phyloP scores from a whole-genome alignment of 2,329 filamentous ascomycete species.

The Curvularia spicifera region DNA sequence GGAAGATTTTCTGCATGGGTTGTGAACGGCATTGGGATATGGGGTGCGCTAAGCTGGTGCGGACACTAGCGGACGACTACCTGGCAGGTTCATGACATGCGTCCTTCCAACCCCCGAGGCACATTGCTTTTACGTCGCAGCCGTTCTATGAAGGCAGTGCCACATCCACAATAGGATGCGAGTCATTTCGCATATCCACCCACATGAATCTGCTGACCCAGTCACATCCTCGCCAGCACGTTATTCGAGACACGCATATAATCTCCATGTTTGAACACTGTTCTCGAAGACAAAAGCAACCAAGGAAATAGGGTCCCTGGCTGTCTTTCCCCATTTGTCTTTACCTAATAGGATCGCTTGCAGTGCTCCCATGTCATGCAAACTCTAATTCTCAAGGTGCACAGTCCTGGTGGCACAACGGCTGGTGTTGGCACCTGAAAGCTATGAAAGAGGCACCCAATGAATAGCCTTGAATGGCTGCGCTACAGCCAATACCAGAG shows the following conservation, averaged over 20 bases:
- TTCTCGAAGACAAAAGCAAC: constrained; percentile 2
- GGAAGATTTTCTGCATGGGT: constrained; percentile 9
- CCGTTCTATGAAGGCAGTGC: background rate
- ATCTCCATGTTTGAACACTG: background rate
- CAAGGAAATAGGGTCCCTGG: background rate
- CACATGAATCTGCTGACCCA: background rate
- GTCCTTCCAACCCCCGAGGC: background rate
- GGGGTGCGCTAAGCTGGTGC: constrained; percentile 7
- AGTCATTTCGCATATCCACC: background rate
- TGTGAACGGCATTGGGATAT: background rate
- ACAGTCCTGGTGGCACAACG: constrained; percentile 1
- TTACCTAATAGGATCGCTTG: background rate
- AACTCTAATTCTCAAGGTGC: background rate
- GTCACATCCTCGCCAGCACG: background rate
- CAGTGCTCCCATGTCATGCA: background rate
- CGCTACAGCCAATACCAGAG: constrained; percentile 1
- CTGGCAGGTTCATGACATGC: constrained; percentile 1
- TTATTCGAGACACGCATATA: background rate
- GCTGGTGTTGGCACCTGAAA: background rate
- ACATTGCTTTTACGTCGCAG: constrained; percentile 1
- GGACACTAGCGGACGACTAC: constrained; percentile 7
- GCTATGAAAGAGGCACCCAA: background rate
- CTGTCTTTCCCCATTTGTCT: background rate
- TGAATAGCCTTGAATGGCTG: background rate
- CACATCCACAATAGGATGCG: background rate